Percentiles rank a stretch among this genome's conserved stretches.
phyloP scores from a whole-genome alignment of 2,329 filamentous ascomycete species.

The Ampelomyces quisqualis region DNA sequence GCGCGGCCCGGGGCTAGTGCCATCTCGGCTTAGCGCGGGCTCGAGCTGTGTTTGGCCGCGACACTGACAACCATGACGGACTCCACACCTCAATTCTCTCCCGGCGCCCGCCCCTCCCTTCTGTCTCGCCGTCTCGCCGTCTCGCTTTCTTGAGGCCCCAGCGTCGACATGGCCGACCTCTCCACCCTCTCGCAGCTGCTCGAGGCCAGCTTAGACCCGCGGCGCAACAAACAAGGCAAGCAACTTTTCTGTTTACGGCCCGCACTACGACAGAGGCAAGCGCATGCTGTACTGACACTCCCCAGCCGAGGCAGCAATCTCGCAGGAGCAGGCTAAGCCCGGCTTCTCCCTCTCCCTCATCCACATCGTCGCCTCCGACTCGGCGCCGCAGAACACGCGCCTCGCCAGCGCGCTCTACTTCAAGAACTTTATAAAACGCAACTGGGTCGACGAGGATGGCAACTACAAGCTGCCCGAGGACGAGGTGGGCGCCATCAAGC shows the following conservation, averaged over 20 bases:
- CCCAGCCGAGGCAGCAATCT: constrained; percentile 78
- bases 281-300: constrained; percentile 27
- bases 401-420: constrained; percentile 90
- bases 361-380: constrained; percentile 79
- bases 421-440: constrained; percentile 96
- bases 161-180: constrained; percentile 59
- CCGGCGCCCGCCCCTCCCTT: constrained; percentile 3
- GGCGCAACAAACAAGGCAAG: constrained; percentile 85
- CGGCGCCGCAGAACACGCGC: constrained; percentile 73
- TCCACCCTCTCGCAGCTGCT: constrained; percentile 76
- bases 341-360: constrained; percentile 84
- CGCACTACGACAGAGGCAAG: constrained; percentile 8
- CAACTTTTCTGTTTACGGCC: constrained; percentile 22
- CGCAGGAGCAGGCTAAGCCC: constrained; percentile 75
- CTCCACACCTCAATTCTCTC: constrained; percentile 13
- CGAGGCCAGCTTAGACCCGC: constrained; percentile 84
- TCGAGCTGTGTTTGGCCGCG: constrained; percentile 7
- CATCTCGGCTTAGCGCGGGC: too few relatives aligned
- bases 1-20: constrained; percentile 1
- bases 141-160: neutral
- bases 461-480: constrained; percentile 81
- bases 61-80: constrained; percentile 8
- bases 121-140: neutral
- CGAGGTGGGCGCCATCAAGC: constrained; percentile 89
- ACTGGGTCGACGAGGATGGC: constrained; percentile 94